phyloP scores from a whole-genome alignment of 2,329 filamentous ascomycete genomes.

The Neofusicoccum umdonicola region DNA sequence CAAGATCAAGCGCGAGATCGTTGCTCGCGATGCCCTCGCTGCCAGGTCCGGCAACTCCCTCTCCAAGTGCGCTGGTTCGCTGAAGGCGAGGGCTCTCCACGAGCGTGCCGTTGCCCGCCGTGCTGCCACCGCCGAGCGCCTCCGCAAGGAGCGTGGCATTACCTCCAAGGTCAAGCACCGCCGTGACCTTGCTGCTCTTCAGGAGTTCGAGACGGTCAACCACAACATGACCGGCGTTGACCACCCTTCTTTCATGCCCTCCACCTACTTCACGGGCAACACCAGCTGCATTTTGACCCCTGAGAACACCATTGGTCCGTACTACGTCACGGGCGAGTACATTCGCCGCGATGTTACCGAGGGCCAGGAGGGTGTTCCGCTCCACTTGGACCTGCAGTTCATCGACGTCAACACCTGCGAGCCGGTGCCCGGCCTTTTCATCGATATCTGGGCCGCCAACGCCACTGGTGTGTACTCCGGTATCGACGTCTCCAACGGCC shows the following conservation, averaged over 20 bases:
- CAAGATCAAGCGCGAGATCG: slow-evolving; percentile 32
- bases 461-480: slow-evolving; percentile 45
- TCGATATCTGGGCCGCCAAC: slow-evolving; percentile 52
- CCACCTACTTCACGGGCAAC: slow-evolving; percentile 31
- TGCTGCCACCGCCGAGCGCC: slow-evolving; percentile 21
- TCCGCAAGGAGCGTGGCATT: slow-evolving; percentile 28
- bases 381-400: slow-evolving; percentile 54
- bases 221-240: slow-evolving; percentile 29
- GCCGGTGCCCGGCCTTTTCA: slow-evolving; percentile 46
- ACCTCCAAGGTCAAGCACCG: slow-evolving; percentile 23
- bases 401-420: slow-evolving; percentile 56
- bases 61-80: slow-evolving; percentile 23
- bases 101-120: slow-evolving; percentile 25
- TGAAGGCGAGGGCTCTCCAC: slow-evolving; percentile 25
- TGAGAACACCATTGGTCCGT: slow-evolving; percentile 33
- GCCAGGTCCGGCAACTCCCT: slow-evolving; percentile 24
- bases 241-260: slow-evolving; percentile 25
- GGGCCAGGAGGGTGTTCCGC: slow-evolving; percentile 47
- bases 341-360: slow-evolving; percentile 51
- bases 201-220: slow-evolving; percentile 30
- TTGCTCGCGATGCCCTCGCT: slow-evolving; percentile 26
- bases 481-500: slow-evolving; percentile 38
- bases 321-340: slow-evolving; percentile 51
- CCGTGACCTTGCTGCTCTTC: slow-evolving; percentile 30
- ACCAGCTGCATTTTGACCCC: slow-evolving; percentile 34